phyloP scores from a whole-genome alignment of 78 protist genomes.

The Planoprotostelium fungivorum region DNA sequence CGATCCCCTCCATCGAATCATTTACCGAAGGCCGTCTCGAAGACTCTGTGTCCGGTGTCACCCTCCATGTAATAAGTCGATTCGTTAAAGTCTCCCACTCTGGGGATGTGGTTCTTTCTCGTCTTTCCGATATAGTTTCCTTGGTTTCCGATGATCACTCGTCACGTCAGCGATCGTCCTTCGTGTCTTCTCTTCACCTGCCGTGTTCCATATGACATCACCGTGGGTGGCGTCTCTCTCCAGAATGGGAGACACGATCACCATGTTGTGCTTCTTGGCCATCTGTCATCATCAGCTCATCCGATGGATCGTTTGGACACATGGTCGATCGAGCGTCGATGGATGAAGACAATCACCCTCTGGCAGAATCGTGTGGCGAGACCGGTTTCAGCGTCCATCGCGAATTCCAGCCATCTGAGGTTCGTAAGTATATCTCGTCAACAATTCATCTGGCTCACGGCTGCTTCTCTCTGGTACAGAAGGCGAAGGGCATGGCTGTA shows the following conservation, averaged over 20 bases:
- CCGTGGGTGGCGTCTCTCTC: conserved; percentile 83
- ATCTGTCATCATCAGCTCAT: conserved; percentile 4
- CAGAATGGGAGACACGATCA: conserved; percentile 89
- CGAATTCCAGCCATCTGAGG: conserved; percentile 78
- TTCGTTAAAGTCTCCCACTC: conserved; percentile 96
- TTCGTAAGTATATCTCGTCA: background rate
- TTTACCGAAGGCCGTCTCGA: conserved; percentile 80
- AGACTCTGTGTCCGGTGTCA: conserved; percentile 87
- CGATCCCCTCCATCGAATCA: background rate
- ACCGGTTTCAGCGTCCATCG: conserved; percentile 81
- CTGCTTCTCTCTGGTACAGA: conserved; percentile 90
- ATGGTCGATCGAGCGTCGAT: too few species aligned
- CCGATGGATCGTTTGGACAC: background rate
- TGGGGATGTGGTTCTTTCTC: conserved; percentile 93
- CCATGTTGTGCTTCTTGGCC: conserved; percentile 84
- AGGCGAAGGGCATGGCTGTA: conserved; percentile 79
- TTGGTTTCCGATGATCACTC: conserved; percentile 74
- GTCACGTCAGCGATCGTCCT: too few species aligned
- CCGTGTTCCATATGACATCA: conserved; percentile 86
- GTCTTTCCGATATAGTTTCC: conserved; percentile 83
- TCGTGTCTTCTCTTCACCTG: too few species aligned
- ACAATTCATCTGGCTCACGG: conserved; percentile 34
- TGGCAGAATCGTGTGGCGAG: conserved; percentile 59
- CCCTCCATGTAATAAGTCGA: conserved; percentile 92
- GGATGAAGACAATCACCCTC: background rate